Base-by-base conservation (phyloP, 129 eudicot species). In the Arctium lappa region DNA sequence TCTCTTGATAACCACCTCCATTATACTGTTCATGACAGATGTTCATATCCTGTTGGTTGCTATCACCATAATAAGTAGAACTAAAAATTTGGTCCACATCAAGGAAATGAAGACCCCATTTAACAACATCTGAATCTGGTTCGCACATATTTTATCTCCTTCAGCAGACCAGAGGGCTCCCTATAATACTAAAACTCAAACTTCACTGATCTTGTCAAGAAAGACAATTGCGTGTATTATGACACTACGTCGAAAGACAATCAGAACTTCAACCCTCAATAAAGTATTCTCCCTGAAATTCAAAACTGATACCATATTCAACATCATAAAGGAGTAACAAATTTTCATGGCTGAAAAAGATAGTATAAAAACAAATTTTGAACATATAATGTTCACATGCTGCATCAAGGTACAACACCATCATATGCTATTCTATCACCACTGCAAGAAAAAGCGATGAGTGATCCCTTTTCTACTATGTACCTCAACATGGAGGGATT, bases 91-190 rank as follows among this genome's bases (percentile, higher is more conserved):
- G 87, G 73, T 92, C 97, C 15, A 90, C 91, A 38, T 90, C 90
- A 74, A 93, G 89, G 84, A 90, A 72, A 74, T 89, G 44, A 69
- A 85, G 90, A 68, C 92, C 92, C 98, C 97, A 92, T 12, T 76
- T 78, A 68, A 85, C 83, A 77, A 90, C 89, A 87, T 94, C 98
- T 44, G 91, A 80, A 84, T 92, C 97, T 50, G 88, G 93, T 66
- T 90, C 92, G 9, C 83, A 87, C 93, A 89, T 92, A 75, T 42
- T 78, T 85, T 82, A 34, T 38, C 33, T 56, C 22, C 71, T 50
- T 62, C 78, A 15, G 77, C 15, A 33, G 80, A 80, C 48, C 82
- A 22, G 2, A 74, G 44, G 80, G 73, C 33, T 30, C 63, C 69
- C 82, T 38, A 29, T 39, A 78, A 78, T 48, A 7, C 11, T 22